Evolutionary conservation across 805 yeast species (phyloP).

Genomic region (Cyberlindnera bimundalis): DNA sequence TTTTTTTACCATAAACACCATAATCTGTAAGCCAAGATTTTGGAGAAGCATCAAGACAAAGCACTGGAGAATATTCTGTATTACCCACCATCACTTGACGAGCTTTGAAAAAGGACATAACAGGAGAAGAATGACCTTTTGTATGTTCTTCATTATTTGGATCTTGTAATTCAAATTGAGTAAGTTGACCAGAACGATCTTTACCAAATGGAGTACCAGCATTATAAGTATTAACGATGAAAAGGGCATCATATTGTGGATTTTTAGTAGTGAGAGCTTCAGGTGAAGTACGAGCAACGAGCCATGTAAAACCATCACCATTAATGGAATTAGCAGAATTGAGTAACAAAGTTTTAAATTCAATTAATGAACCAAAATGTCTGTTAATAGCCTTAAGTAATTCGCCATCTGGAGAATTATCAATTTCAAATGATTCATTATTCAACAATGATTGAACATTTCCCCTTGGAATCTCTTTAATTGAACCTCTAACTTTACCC

Average conservation of each 20-base stretch:
- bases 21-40: conserved; percentile 68
- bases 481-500: conserved; percentile 26
- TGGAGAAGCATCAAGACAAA: conserved; percentile 72
- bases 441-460: conserved; percentile 34
- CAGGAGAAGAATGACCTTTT: conserved; percentile 15
- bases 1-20: conserved; percentile 70
- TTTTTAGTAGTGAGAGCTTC: conserved; percentile 14
- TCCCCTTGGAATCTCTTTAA: conserved; percentile 8
- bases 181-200: conserved; percentile 45
- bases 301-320: conserved; percentile 92
- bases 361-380: conserved; percentile 66
- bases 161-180: conserved; percentile 19
- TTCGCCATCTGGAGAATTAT: conserved; percentile 18
- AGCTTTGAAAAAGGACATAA: conserved; percentile 39
- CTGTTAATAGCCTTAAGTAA: conserved; percentile 34
- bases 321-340: conserved; percentile 67
- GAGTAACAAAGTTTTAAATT: conserved; percentile 67
- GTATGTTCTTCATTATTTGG: conserved; percentile 7
- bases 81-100: conserved; percentile 22
- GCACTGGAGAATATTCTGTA: conserved; percentile 47
- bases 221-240: conserved; percentile 79
- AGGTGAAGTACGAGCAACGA: conserved; percentile 53
- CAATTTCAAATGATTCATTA: conserved; percentile 34
- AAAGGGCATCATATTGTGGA: conserved; percentile 44
- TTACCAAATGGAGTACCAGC: conserved; percentile 78